Base-by-base conservation (phyloP, 805 yeast species). In the Candida ulmi region DNA sequence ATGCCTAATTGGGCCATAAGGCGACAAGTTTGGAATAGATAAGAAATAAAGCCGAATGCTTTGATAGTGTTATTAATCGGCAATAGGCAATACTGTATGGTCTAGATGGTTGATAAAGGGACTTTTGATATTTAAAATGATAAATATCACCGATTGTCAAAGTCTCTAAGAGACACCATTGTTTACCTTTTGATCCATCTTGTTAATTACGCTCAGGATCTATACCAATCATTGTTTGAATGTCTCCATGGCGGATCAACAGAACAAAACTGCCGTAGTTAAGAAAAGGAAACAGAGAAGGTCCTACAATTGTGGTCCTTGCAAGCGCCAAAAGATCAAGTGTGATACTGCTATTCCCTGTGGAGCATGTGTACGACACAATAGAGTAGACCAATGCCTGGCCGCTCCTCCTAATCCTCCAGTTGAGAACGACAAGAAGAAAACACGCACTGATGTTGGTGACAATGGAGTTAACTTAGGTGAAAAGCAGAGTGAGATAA, bases 301-400 rank as follows among this genome's bases (percentile, higher is more conserved):
- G 32, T 68, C 75, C n/a, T 74, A 74, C 49, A 69, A 70, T 39
- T 75, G 80, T 52, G 80, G 78, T 1, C 78, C 76, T 2, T 75
- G 80, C 46, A 72, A 72, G 46, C 53, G 60, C n/a, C 68, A 70
- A 41, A 74, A 75, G 52, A 71, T 73, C 50, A 72, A 72, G 48
- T 75, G 80, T 55, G 77, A 75, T 45, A 63, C 71, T 41, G 50
- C 59, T 34, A 57, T 57, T 8, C 79, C 79, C 1, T 74, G 80
- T 50, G 57, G 68, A 2, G 62, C 72, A 18, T 74, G 80, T 47
- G 42, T 51, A 17, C 54, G 63, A 35, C 63, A 66, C 40, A 63
- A 62, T 43, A 51, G 73, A 27, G 51, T 47, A 5, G 64, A 62
- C 19, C 61, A 66, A 45, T 70, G 75, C 41, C 41, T 62, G 19